Percentiles rank a stretch among this genome's conserved stretches.
These are phyloP conservation scores for Mrakia frigida DNA, from an alignment of 768 basidiomycete genomes.

Conservation along the genomic window DNA sequence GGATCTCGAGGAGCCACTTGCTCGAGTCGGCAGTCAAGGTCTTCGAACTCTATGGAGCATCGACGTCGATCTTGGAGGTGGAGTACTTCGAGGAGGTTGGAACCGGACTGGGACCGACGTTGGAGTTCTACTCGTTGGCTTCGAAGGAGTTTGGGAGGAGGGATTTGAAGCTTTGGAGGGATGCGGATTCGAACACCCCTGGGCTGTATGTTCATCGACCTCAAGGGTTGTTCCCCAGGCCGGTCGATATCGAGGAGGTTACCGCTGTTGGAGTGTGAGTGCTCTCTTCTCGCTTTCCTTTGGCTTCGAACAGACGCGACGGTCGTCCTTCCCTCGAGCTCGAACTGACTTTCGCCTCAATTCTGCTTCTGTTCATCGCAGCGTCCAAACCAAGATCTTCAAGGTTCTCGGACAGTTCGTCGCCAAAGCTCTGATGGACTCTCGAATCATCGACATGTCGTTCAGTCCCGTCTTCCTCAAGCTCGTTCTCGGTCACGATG, in stretches of 20 bases:
- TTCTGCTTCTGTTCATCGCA: neutral
- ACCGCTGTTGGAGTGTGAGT: constrained; percentile 25
- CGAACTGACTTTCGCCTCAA: neutral
- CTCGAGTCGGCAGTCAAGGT: constrained; percentile 95
- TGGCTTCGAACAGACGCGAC: too few species aligned
- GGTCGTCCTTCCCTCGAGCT: neutral
- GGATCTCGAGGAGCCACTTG: constrained; percentile 89
- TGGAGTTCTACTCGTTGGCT: constrained; percentile 97
- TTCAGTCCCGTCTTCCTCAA: constrained; percentile 95
- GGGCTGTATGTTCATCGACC: constrained; percentile 78
- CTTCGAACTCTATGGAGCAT: constrained; percentile 84
- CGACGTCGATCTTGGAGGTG: constrained; percentile 87
- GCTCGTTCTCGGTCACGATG: constrained; percentile 75
- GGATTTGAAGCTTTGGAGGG: constrained; percentile 86
- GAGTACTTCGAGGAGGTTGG: constrained; percentile 99
- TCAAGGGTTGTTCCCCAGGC: constrained; percentile 79
- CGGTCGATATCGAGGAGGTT: constrained; percentile 43
- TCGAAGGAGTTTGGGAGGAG: constrained; percentile 89
- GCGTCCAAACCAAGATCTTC: constrained; percentile 59
- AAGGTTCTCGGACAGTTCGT: constrained; percentile 91
- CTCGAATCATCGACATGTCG: constrained; percentile 90
- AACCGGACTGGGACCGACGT: constrained; percentile 91
- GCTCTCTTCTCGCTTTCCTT: neutral
- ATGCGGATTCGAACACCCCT: constrained; percentile 59
- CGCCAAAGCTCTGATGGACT: constrained; percentile 94